phyloP scores from a whole-genome alignment of 208 protist species.

The Trypanosoma caninum region DNA sequence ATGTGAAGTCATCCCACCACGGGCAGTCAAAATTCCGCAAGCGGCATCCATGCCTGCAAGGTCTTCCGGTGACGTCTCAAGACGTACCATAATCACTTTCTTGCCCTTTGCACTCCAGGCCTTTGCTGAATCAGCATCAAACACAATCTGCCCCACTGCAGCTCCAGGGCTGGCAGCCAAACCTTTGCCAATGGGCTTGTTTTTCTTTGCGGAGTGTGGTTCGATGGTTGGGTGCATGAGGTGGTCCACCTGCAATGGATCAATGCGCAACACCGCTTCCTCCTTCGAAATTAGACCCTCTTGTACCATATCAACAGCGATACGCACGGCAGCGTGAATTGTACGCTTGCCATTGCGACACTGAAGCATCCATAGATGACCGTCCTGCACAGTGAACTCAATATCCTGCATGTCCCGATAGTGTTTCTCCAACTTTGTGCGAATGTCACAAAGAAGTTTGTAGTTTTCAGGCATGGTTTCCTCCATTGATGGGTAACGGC shows the following conservation, averaged over 20 bases:
- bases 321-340: slow-evolving; percentile 83
- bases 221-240: slow-evolving; percentile 90
- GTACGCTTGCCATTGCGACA: slow-evolving; percentile 93
- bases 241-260: slow-evolving; percentile 83
- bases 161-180: slow-evolving; percentile 92
- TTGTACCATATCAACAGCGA: slow-evolving; percentile 90
- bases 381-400: slow-evolving; percentile 95
- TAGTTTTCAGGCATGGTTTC: slow-evolving; percentile 86
- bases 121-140: slow-evolving; percentile 75
- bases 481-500: slow-evolving; percentile 78
- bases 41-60: slow-evolving; percentile 89
- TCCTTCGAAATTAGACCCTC: slow-evolving; percentile 91
- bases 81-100: slow-evolving; percentile 90
- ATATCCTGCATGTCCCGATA: slow-evolving; percentile 96
- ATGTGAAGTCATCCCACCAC: slow-evolving; percentile 95
- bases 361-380: slow-evolving; percentile 94
- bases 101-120: slow-evolving; percentile 52
- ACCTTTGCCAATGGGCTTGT: slow-evolving; percentile 84
- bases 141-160: slow-evolving; percentile 89
- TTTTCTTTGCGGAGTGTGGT: slow-evolving; percentile 34
- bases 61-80: slow-evolving; percentile 95
- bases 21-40: slow-evolving; percentile 90
- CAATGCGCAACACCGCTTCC: slow-evolving; percentile 83
- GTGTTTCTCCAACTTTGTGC: slow-evolving; percentile 80
- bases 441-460: slow-evolving; percentile 80